Base-by-base conservation (phyloP, 495 filamentous ascomycete genomes). In the Copromyces sp. region DNA sequence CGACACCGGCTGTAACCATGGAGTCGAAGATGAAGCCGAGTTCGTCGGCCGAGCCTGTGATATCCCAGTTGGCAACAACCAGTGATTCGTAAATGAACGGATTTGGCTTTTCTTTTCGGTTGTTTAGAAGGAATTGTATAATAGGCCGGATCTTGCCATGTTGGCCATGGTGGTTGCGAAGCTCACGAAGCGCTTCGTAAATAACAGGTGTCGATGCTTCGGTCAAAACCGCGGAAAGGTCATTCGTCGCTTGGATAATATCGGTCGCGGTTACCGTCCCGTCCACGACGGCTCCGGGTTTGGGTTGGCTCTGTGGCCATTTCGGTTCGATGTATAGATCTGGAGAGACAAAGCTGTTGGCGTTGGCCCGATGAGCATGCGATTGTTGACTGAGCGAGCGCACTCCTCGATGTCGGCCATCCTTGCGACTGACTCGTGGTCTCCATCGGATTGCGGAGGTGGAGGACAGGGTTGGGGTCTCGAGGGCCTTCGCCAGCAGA, bases 81-180 rank as follows among this genome's bases (percentile, higher is more conserved):
- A 97, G 82, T 1, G 89, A 87, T 73, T 90, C 87, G 80, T 94
- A 97, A 69, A 97, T 85, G 32, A 86, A 82, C 24, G 84, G 76
- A 76, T 88, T 89, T 20, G 93, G 93, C 72, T 77, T 80, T 79
- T 94, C 87, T 70, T 86, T 80, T 39, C 89, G 87, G 39, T 86
- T 85, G 39, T 83, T 81, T 69, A 97, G 82, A 29, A 97, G 82
- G 69, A 88, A 83, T 70, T 84, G 79, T 4, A 89, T 86, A 12
- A 88, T 72, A 5, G 78, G 77, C 9, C 82, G 76, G 71, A 84
- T 81, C 39, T 71, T 70, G 4, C 20, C 16, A 8, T 39, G 41
- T 12, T 71, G 20, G 16, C 39, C 70, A 39, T 20, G 77, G 45
- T 75, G 53, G 4, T 73, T 73, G n/a, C 80, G 78, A 6, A 85